Conservation (phyloP, 192 early-diverging fungal species). For the Jimgerdemannia lactiflua region DNA sequence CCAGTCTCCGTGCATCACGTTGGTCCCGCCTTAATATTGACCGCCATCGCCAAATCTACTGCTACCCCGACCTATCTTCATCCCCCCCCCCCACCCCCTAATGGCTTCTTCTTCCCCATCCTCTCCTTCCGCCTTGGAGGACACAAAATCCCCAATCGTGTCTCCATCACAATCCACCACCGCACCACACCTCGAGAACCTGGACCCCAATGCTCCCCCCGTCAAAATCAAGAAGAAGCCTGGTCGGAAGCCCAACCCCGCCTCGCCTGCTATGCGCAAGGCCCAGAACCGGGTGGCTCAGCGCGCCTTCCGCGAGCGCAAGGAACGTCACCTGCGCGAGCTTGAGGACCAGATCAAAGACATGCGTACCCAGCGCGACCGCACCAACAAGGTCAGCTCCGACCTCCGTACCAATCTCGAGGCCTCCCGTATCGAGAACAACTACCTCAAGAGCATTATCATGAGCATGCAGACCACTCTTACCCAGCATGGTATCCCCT, state of each 20-base stretch:
- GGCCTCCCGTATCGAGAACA: constrained; percentile 36
- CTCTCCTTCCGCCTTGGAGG: too few species aligned
- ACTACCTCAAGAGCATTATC: constrained; percentile 41
- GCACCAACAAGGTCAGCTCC: constrained; percentile 34
- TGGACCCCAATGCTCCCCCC: constrained; percentile 24
- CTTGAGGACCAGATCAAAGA: constrained; percentile 72
- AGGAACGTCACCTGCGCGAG: constrained; percentile 69
- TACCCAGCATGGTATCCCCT: constrained; percentile 27
- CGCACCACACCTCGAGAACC: too few species aligned
- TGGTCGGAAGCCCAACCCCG: constrained; percentile 55
- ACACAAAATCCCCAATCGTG: too few species aligned
- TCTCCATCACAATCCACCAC: too few species aligned
- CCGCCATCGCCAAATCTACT: too few species aligned
- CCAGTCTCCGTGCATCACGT: too few species aligned
- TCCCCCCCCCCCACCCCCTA: too few species aligned
- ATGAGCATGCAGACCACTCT: constrained; percentile 42
- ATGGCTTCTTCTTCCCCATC: too few species aligned
- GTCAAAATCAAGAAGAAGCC: constrained; percentile 50
- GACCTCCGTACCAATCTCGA: constrained; percentile 32
- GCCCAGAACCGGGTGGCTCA: constrained; percentile 89
- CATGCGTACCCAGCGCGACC: constrained; percentile 57
- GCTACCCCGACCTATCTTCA: too few species aligned
- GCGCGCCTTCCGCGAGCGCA: constrained; percentile 85
- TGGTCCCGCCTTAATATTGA: too few species aligned
- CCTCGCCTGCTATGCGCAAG: constrained; percentile 52